Evolutionary conservation across 2,329 filamentous ascomycete genomes (phyloP), one percentile per base, ranked within the genome.

Genomic region (Fusarium drepaniforme): DNA sequence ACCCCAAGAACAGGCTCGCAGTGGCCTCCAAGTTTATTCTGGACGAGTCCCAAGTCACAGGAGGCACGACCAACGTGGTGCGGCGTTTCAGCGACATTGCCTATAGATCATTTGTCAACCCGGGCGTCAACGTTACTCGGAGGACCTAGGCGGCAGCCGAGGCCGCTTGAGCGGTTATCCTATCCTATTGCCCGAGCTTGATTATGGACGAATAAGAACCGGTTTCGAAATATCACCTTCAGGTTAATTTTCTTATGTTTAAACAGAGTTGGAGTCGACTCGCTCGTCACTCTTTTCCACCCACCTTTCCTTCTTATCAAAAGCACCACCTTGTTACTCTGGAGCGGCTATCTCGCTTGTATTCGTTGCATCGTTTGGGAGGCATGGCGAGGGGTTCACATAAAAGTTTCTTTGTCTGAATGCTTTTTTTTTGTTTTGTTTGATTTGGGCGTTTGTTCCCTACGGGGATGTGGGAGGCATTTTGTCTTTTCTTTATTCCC

Each of bases 11-110:
- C 79, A 92, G 91, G 79, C 86, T 94, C 16, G 89, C 89, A 9
- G 91, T 94, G 21, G 93, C 93, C 4, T 91, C 92, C 77, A 91
- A 91, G 79, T 94, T 94, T 78, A 88, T 94, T 33, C 87, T 90
- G 68, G 88, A 92, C 71, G 91, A 94, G 79, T 88, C 91, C 11
- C 86, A 88, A 65, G 88, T 86, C 28, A 85, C 89, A 15, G 90
- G 91, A n/a, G 92, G 92, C n/a, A 93, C 92, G 2, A 94, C 91
- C 2, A 93, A 94, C 72, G 91, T 94, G 58, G 90, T 93, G 64
- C 90, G 93, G 71, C 89, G 92, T n/a, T 86, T 94, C 66, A 90
- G 91, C 75, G 91, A 93, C 70, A 88, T 94, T 81, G 92, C 91
- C 5, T 85, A 88, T 30, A 86, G 90, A 71, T 90, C 91, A 23